phyloP scores from a whole-genome alignment of 1,284 basidiomycete species.

The Microbotryum intermedium region DNA sequence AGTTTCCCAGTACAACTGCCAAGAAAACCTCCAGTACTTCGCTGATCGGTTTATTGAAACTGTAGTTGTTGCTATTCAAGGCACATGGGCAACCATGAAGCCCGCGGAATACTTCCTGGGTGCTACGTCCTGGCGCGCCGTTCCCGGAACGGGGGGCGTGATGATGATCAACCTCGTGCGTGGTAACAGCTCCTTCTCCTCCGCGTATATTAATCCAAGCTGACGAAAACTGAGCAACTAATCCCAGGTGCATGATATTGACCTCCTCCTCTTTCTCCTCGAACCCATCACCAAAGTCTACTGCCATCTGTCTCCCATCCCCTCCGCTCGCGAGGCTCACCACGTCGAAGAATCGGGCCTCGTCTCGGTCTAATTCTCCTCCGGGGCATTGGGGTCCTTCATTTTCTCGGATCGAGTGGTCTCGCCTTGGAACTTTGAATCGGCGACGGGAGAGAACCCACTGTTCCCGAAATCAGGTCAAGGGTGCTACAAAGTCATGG shows the following conservation, averaged over 20 bases:
- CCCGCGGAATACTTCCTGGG: constrained; percentile 17
- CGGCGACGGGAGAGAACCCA: constrained; percentile 32
- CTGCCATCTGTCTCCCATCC: background rate
- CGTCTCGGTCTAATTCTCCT: constrained; percentile 21
- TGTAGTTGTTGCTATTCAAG: constrained; percentile 22
- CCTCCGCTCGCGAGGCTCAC: constrained; percentile 4
- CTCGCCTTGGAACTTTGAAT: constrained; percentile 27
- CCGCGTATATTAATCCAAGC: background rate
- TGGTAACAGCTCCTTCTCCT: background rate
- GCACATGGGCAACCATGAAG: constrained; percentile 26
- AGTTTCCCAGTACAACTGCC: too few relatives aligned
- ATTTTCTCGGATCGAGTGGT: constrained; percentile 29
- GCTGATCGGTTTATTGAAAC: background rate
- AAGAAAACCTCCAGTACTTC: too few relatives aligned
- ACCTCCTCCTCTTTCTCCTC: constrained; percentile 26
- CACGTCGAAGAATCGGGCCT: constrained; percentile 31
- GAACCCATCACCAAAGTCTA: constrained; percentile 28
- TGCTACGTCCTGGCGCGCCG: constrained; percentile 15
- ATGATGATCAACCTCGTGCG: constrained; percentile 26
- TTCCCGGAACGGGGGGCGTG: constrained; percentile 10
- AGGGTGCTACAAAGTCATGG: constrained; percentile 27
- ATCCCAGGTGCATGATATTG: constrained; percentile 20
- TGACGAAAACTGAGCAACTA: background rate
- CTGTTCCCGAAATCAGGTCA: constrained; percentile 12
- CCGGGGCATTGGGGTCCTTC: constrained; percentile 29